A percentile compares a stretch with the other conserved stretches of the same genome.
Conservation (phyloP, 192 early-diverging fungal species). For the Mortierella claussenii region DNA sequence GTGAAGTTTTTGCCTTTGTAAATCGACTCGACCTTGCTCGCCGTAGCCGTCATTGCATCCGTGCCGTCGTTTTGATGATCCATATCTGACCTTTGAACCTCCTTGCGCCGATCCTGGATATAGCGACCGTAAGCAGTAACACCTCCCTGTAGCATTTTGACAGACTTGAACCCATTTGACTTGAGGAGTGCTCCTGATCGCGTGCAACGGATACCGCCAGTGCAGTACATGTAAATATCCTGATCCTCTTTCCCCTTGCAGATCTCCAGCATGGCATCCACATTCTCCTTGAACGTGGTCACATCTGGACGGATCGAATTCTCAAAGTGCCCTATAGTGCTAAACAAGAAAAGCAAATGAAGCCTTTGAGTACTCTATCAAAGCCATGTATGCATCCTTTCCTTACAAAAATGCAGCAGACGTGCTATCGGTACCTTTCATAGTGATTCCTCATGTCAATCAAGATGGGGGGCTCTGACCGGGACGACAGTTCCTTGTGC, state of each 20-base stretch:
- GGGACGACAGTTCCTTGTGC: conserved; percentile 65
- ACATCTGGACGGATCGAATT: conserved; percentile 75
- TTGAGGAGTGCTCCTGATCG: conserved; percentile 82
- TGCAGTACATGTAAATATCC: conserved; percentile 86
- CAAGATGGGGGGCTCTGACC: conserved; percentile 59
- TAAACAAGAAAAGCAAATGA: conserved; percentile 16
- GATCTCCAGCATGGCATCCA: conserved; percentile 72
- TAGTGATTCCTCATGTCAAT: conserved; percentile 88
- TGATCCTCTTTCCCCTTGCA: conserved; percentile 62
- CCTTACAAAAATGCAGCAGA: background rate
- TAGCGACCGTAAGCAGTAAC: conserved; percentile 80
- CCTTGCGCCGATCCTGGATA: conserved; percentile 51
- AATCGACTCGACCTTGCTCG: conserved; percentile 56
- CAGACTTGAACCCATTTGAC: conserved; percentile 69
- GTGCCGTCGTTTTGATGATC: background rate
- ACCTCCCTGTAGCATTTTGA: conserved; percentile 78
- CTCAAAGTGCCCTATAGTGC: conserved; percentile 76
- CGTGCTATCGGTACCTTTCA: conserved; percentile 60
- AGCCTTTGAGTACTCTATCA: background rate
- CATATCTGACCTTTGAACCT: background rate
- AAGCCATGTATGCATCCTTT: background rate
- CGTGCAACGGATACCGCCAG: conserved; percentile 85
- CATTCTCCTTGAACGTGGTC: conserved; percentile 77
- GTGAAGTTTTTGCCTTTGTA: conserved; percentile 85
- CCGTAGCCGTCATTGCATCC: background rate